These are phyloP conservation scores for Mallotus japonicus DNA, from an alignment of 441 rosid species.

Conservation along the genomic window DNA sequence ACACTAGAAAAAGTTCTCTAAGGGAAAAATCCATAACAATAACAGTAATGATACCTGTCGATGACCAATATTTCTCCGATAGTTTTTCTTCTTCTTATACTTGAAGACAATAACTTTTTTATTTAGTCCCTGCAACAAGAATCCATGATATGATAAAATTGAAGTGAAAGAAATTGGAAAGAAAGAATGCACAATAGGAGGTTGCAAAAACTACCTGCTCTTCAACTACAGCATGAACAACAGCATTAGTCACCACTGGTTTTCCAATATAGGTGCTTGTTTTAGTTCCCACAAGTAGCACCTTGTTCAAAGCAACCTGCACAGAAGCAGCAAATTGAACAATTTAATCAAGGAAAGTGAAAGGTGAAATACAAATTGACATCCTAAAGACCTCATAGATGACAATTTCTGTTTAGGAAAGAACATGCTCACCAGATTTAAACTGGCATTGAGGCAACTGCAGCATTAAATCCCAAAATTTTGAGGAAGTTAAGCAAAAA, in stretches of 20 bases:
- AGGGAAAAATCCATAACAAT: not conserved
- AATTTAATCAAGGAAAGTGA: not conserved
- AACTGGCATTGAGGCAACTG: too few relatives aligned
- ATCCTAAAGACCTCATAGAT: not conserved
- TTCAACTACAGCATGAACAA: slow-evolving; percentile 92
- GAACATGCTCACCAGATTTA: not conserved
- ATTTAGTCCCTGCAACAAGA: slow-evolving; percentile 63
- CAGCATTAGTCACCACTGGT: slow-evolving; percentile 89
- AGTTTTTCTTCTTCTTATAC: slow-evolving; percentile 91
- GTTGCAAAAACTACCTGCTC: slow-evolving; percentile 54
- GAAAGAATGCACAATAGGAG: slow-evolving; percentile 4
- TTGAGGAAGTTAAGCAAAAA: not conserved
- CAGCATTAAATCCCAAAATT: not conserved
- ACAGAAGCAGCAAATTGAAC: slow-evolving; percentile 23
- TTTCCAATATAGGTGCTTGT: slow-evolving; percentile 76
- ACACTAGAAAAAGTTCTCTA: not conserved
- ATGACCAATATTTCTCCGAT: slow-evolving; percentile 92
- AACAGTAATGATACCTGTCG: slow-evolving; percentile 58
- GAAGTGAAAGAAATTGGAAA: not conserved
- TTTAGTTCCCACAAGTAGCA: slow-evolving; percentile 89
- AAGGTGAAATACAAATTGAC: not conserved
- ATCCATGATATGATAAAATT: not conserved
- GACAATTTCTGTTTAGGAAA: not conserved
- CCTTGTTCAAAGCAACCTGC: slow-evolving; percentile 81
- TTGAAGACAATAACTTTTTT: slow-evolving; percentile 83